Evolutionary conservation across 2,329 filamentous ascomycete species (phyloP).

Genomic region (Fusarium sp.): DNA sequence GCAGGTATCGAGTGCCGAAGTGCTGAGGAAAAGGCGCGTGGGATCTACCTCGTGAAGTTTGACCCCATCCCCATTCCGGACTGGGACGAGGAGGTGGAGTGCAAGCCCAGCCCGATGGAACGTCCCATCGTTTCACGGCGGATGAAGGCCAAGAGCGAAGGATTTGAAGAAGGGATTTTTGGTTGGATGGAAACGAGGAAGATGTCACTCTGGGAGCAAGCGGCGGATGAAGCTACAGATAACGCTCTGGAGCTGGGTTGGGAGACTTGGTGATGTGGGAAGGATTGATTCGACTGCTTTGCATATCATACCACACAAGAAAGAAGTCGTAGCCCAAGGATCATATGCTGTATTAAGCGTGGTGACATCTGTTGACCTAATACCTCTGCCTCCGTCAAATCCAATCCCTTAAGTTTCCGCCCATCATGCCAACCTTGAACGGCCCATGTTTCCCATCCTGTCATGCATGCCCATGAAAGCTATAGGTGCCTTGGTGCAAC

Average conservation of each 20-base stretch:
- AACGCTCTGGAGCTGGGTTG: not conserved
- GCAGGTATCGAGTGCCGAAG: not conserved
- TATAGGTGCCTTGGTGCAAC: too few relatives aligned
- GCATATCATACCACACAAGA: not conserved
- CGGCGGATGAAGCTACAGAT: not conserved
- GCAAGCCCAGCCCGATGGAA: not conserved
- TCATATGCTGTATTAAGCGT: not conserved
- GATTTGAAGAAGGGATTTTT: not conserved
- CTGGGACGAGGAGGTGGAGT: not conserved
- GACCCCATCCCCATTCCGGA: not conserved
- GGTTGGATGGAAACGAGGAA: not conserved
- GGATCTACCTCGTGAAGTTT: not conserved
- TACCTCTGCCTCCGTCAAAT: not conserved
- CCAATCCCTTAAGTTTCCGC: not conserved
- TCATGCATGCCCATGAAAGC: too few relatives aligned
- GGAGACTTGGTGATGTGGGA: not conserved
- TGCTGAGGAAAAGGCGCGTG: not conserved
- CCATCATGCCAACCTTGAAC: not conserved
- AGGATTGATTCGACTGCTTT: not conserved
- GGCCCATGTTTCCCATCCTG: not conserved
- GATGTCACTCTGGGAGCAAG: not conserved
- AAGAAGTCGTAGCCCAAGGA: not conserved
- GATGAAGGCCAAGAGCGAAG: not conserved
- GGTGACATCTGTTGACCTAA: not conserved
- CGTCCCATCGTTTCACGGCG: not conserved